Base-by-base conservation (phyloP, 2,329 filamentous ascomycete genomes). In the Hyphodiscus sp. region DNA sequence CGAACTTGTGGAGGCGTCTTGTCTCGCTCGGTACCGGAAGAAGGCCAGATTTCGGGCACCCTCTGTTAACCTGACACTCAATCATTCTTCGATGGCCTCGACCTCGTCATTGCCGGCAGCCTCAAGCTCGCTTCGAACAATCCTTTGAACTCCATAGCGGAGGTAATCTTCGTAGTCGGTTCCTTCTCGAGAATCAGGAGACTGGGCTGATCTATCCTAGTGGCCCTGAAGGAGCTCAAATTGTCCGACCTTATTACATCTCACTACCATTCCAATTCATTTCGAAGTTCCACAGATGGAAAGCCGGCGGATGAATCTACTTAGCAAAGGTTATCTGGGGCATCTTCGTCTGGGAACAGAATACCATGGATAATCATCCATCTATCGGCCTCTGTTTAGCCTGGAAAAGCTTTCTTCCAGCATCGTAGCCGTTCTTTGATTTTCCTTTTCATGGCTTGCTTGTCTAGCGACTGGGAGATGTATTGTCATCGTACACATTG, bases 321-420 rank as follows among this genome's bases (percentile, higher is more conserved):
- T 58, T 63, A 71, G n/a, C 70, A 70, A 10, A 70, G 70, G 18
- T 61, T 65, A 26, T 26, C 23, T 2, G 70, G 70, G 3, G 67
- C 66, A 26, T 62, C 61, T 2, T 63, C 66, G 15, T 62, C 64
- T 0, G 70, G 69, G 33, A 74, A 73, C 1, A 74, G 59, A 0
- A 71, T 57, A 2, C 63, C 59, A 57, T 70, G 73, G 18, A 70
- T 67, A 33, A 70, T 66, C 5, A 55, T 57, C 72, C 72, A 74
- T 46, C 70, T 71, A 44, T 72, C 68, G 9, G 63, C 62, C 41
- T 73, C 71, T 0, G 56, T 63, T 16, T 60, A 49, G 57, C 61
- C 46, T 53, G 54, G 41, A 58, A 51, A 33, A 50, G 63, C 50
- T 64, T 69, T 61, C 59, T 68, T 59, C 1, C 71, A 61, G 8